Base-by-base conservation (phyloP, 140 eudicot species). In the Senecio squalidus region DNA sequence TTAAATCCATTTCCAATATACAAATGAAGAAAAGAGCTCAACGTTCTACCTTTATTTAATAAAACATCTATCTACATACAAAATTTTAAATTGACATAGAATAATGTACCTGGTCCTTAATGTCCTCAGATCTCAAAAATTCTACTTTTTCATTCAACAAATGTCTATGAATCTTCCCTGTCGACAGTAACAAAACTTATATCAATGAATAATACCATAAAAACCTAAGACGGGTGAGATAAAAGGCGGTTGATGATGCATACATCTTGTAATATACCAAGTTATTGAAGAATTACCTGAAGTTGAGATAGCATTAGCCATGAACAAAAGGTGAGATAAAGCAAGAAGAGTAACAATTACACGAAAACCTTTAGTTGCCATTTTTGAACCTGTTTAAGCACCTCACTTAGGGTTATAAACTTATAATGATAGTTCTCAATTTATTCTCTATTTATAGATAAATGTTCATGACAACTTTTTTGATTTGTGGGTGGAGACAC, bases 401-500 rank as follows among this genome's bases (percentile, higher is more conserved):
- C 53, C 49, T 58, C 23, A 63, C 45, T 55, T 64, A 51, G 44
- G 47, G 71, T 63, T 71, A 52, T 52, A 25, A 62, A 31, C 28
- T 13, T 13, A 13, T 36, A 36, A 6, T 15, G n/a, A n/a, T 28
- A 31, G 64, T 9, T 55, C 47, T 56, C 16, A 45, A 23, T 41
- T 11, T 55, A 47, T 54, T 59, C 74, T 39, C 54, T 64, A 78
- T 78, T 70, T 79, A 74, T 79, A 79, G 71, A 78, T 68, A 22
- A 57, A 41, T 36, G 56, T 31, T 28, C 23, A 17, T 39, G 69
- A 18, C 53, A 66, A 39, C 45, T n/a, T 72, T 67, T 58, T 59
- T 39, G 59, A 73, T 67, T 67, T 60, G 74, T 73, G 78, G 73
- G 72, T 66, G 74, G 78, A 65, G 78, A 66, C 74, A 67, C 73